Percentiles rank a stretch among this genome's conserved stretches.
These are phyloP conservation scores for Podospora tetraspora DNA, from an alignment of 495 filamentous ascomycete genomes.

Conservation along the genomic window DNA sequence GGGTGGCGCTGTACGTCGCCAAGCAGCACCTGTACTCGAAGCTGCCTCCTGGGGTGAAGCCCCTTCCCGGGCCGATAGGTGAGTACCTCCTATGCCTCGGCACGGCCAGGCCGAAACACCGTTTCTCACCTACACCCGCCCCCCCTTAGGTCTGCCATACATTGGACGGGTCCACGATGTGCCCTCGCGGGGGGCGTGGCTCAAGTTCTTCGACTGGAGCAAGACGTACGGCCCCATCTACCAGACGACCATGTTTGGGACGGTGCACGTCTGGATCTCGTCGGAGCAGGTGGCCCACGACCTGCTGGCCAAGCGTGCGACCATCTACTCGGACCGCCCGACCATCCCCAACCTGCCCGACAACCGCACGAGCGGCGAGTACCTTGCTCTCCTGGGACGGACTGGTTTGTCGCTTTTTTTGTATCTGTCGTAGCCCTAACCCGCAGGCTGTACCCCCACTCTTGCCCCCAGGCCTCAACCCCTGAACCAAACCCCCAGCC, in stretches of 20 bases:
- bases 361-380: conserved; percentile 52
- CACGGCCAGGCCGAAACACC: neutral
- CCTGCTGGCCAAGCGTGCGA: conserved; percentile 52
- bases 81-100: neutral
- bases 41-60: conserved; percentile 11
- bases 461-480: neutral
- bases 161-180: conserved; percentile 57
- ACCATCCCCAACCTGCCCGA: conserved; percentile 48
- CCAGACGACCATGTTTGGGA: conserved; percentile 52
- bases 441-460: neutral
- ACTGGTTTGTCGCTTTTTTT: conserved; percentile 35
- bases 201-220: conserved; percentile 59
- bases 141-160: conserved; percentile 39
- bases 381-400: conserved; percentile 49
- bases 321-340: conserved; percentile 60
- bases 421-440: neutral
- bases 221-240: conserved; percentile 60
- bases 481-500: neutral
- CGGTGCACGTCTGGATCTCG: conserved; percentile 55
- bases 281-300: conserved; percentile 53
- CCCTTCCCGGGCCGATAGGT: conserved; percentile 19
- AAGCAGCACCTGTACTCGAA: conserved; percentile 7
- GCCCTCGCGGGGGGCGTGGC: conserved; percentile 45
- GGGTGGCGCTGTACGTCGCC: conserved; percentile 5
- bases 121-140: neutral